Evolutionary conservation across 2,329 filamentous ascomycete genomes (phyloP).

Genomic region (Penicillium sp.): DNA sequence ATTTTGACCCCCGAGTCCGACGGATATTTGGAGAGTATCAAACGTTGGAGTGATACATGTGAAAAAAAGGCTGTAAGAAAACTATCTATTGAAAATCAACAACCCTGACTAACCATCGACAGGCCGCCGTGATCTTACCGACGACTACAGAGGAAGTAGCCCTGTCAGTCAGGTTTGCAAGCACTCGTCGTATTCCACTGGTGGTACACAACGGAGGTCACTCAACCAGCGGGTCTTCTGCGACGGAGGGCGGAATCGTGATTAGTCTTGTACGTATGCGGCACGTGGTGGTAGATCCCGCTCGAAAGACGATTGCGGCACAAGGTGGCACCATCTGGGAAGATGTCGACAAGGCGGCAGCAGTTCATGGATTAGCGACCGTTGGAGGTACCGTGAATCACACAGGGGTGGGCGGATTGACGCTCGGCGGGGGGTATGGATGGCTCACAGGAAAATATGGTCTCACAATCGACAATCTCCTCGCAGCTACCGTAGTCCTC

Average conservation of each 20-base stretch:
- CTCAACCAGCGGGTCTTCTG: constrained; percentile 53
- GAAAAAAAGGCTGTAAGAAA: neutral
- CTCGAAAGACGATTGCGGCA: constrained; percentile 48
- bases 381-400: constrained; percentile 62
- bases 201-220: constrained; percentile 59
- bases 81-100: too few relatives aligned
- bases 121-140: neutral
- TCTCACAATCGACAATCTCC: constrained; percentile 52
- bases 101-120: too few relatives aligned
- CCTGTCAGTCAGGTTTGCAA: constrained; percentile 36
- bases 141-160: neutral
- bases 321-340: constrained; percentile 56
- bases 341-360: constrained; percentile 55
- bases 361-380: constrained; percentile 54
- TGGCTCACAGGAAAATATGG: constrained; percentile 56
- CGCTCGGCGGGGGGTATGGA: constrained; percentile 59
- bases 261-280: constrained; percentile 57
- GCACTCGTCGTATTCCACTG: constrained; percentile 48
- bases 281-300: constrained; percentile 49
- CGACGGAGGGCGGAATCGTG: constrained; percentile 54
- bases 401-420: constrained; percentile 61
- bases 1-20: neutral
- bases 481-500: constrained; percentile 36
- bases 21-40: neutral
- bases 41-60: neutral